Evolutionary conservation across 306 rosid species (phyloP).

Genomic region (Vigna hirtella): DNA sequence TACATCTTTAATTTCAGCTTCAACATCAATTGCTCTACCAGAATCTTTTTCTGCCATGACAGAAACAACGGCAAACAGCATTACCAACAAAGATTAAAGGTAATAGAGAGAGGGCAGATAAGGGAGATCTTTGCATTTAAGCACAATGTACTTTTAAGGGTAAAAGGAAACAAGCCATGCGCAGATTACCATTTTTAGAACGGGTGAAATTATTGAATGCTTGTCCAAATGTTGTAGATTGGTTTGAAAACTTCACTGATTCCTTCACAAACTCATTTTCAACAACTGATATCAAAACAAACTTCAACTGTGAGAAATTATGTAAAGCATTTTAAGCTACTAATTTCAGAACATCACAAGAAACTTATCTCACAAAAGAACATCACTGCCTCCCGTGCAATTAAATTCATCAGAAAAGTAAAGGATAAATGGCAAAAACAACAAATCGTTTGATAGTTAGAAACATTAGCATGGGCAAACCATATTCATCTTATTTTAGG

Average conservation of each 20-base stretch:
- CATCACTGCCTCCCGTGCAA: not conserved
- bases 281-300: slow-evolving; percentile 63
- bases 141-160: not conserved
- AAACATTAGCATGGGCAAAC: too few species aligned
- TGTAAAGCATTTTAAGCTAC: slow-evolving; percentile 22
- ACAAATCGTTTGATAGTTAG: not conserved
- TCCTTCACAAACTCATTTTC: slow-evolving; percentile 89
- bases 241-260: slow-evolving; percentile 77
- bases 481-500: too few species aligned
- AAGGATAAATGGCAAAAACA: slow-evolving; percentile 9
- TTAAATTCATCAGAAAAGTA: slow-evolving; percentile 10
- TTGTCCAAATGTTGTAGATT: slow-evolving; percentile 81
- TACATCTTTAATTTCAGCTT: slow-evolving; percentile 92
- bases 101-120: not conserved
- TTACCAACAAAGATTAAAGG: slow-evolving; percentile 17
- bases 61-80: not conserved
- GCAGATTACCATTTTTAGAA: slow-evolving; percentile 67
- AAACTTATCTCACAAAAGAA: not conserved
- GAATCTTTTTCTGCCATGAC: slow-evolving; percentile 71
- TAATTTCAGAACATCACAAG: not conserved
- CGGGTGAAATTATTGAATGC: slow-evolving; percentile 73
- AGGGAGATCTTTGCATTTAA: not conserved
- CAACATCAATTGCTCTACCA: slow-evolving; percentile 73
- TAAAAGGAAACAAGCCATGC: slow-evolving; percentile 13
- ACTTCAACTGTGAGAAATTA: slow-evolving; percentile 10